These are phyloP conservation scores for Cytospora piceae DNA, from an alignment of 2,329 filamentous ascomycete species.

Conservation along the genomic window DNA sequence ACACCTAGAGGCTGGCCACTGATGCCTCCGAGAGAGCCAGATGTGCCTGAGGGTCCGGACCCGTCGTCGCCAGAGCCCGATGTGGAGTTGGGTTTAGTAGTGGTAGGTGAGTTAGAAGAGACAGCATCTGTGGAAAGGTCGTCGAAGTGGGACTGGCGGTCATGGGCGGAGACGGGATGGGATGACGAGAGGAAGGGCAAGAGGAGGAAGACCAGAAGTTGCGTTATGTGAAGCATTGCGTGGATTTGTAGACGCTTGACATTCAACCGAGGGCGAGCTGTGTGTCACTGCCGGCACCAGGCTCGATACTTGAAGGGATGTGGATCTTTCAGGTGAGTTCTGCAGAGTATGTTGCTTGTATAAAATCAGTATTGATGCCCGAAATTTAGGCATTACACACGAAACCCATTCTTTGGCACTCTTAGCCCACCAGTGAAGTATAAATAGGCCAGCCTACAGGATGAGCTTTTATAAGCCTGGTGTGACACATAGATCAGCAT, in stretches of 20 bases:
- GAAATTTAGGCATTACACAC: too few species aligned
- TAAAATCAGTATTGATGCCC: too few species aligned
- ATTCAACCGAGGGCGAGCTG: neutral
- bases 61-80: neutral
- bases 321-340: neutral
- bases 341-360: neutral
- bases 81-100: neutral
- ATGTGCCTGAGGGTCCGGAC: neutral
- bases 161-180: neutral
- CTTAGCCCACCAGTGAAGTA: too few species aligned
- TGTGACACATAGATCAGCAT: neutral
- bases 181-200: neutral
- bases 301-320: too few species aligned
- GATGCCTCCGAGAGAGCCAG: neutral
- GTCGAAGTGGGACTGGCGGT: neutral
- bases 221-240: neutral
- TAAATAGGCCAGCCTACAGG: too few species aligned
- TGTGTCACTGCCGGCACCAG: neutral
- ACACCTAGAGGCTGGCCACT: slow-evolving; percentile 20
- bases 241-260: neutral
- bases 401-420: too few species aligned
- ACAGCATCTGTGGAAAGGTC: neutral
- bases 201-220: neutral
- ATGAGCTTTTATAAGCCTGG: too few species aligned
- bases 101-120: neutral